phyloP scores from a whole-genome alignment of 2,329 filamentous ascomycete species.

The Madurella fahalii region DNA sequence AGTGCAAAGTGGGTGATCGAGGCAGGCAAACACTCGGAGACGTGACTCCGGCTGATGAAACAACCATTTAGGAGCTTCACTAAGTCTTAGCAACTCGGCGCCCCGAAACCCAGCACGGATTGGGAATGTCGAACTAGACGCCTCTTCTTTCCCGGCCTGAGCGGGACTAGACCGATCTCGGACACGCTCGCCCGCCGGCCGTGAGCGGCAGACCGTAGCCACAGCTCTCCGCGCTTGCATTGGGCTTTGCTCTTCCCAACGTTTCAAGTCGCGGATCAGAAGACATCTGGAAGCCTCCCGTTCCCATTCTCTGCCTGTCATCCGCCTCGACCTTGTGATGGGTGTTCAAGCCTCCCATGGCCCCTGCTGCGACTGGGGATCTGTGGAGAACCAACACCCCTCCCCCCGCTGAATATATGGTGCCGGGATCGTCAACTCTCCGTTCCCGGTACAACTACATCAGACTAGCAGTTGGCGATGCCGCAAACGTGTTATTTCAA shows the following conservation, averaged over 20 bases:
- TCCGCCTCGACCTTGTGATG: too few relatives aligned
- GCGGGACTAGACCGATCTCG: too few relatives aligned
- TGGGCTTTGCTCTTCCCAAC: slow-evolving; percentile 4
- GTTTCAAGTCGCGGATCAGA: slow-evolving; percentile 23
- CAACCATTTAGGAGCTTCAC: slow-evolving; percentile 7
- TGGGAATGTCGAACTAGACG: not conserved
- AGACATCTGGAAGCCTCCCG: slow-evolving; percentile 18
- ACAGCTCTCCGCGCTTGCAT: slow-evolving; percentile 1
- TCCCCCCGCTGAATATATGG: not conserved
- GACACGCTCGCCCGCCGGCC: too few relatives aligned
- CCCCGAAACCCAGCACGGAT: slow-evolving; percentile 1
- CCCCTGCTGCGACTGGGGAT: not conserved
- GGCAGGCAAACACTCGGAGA: slow-evolving; percentile 8
- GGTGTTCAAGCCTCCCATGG: too few relatives aligned
- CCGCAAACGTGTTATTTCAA: too few relatives aligned
- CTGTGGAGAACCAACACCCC: not conserved
- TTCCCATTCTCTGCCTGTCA: not conserved
- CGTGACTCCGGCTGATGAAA: slow-evolving; percentile 19
- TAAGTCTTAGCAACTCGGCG: not conserved
- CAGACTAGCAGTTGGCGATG: not conserved
- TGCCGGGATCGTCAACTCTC: slow-evolving; percentile 10
- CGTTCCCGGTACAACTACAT: not conserved
- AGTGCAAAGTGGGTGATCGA: slow-evolving; percentile 5
- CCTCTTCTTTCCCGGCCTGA: not conserved
- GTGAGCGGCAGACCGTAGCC: too few relatives aligned